Base-by-base conservation (phyloP, 371 early-diverging fungal genomes). In the Actinomortierella ambigua region DNA sequence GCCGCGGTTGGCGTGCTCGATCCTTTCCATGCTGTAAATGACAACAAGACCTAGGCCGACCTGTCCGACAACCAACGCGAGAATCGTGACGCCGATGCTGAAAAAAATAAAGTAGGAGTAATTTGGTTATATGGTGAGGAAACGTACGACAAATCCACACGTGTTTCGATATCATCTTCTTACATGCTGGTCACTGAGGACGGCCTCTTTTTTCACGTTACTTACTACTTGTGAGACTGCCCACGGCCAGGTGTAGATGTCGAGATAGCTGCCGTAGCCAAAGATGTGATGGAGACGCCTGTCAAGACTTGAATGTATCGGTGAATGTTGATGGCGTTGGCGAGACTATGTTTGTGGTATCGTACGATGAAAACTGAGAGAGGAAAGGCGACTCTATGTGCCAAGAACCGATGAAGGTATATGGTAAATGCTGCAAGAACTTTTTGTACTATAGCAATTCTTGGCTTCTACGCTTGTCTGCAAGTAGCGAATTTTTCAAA, bases 291-390 rank as follows among this genome's bases (percentile, higher is more conserved):
- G 11, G 51, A 51, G 34, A 51, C 24, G 0, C 51, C 51, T 1
- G 51, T 51, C 51, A 51, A 5, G 26, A 51, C 28, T 18, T 51
- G 51, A 28, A 51, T 51, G 28, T 51, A 28, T n/a, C 51, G 29
- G 14, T 51, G 51, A 17, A 51, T 24, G 28, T 7, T 51, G 51
- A 51, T 51, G 26, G 51, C 51, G 9, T 51, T 51, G 29, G 28
- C 51, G 28, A 51, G 24, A n/a, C 51, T 24, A 26, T 51, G 51
- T 28, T 51, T 51, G n/a, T 51, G 51, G 28, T 51, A 51, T 1
- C 51, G 51, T n/a, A 51, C 51, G 28, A 51, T 51, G 51, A 51
- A 51, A 3, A 28, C 17, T 3, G 51, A 51, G 0, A 28, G 28
- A 3, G 51, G 51, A 18, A 51, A 51, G 51, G 28, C 28, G 14